A percentile compares a stretch with the other conserved stretches of the same genome.
These are phyloP conservation scores for Zygoascus tannicola DNA, from an alignment of 805 yeast genomes.

Conservation along the genomic window DNA sequence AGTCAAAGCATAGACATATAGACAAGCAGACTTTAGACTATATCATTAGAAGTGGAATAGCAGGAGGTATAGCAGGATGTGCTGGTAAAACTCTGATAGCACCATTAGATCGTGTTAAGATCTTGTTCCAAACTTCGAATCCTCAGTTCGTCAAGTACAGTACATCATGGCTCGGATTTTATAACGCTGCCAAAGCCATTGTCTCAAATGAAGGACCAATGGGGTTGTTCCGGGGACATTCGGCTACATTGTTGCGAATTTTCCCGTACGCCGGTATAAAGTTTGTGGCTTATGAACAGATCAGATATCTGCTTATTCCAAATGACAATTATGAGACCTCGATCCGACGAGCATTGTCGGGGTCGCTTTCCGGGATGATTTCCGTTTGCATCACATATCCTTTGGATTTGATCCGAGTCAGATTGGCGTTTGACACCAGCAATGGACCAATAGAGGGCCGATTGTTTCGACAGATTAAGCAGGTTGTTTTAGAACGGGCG, in stretches of 20 bases:
- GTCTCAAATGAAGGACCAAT: slow-evolving; percentile 56
- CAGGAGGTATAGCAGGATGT: slow-evolving; percentile 94
- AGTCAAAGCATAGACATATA: not conserved
- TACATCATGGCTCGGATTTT: slow-evolving; percentile 70
- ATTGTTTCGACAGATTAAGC: slow-evolving; percentile 21
- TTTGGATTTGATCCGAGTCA: slow-evolving; percentile 77
- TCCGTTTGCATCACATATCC: slow-evolving; percentile 90
- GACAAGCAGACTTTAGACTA: slow-evolving; percentile 68
- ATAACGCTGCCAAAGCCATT: slow-evolving; percentile 61
- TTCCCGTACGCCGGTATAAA: slow-evolving; percentile 97
- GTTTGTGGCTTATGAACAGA: slow-evolving; percentile 92
- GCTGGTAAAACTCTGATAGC: slow-evolving; percentile 95
- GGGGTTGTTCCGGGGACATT: slow-evolving; percentile 92
- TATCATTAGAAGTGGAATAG: slow-evolving; percentile 72
- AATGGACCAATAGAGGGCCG: slow-evolving; percentile 18
- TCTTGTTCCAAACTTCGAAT: slow-evolving; percentile 87
- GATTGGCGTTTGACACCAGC: slow-evolving; percentile 80
- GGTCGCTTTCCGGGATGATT: slow-evolving; percentile 81
- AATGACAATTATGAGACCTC: slow-evolving; percentile 67
- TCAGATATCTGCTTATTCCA: slow-evolving; percentile 72
- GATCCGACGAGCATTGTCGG: slow-evolving; percentile 70
- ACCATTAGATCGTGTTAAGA: slow-evolving; percentile 90
- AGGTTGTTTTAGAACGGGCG: slow-evolving; percentile 20
- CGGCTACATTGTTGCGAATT: slow-evolving; percentile 81
- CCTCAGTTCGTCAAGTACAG: slow-evolving; percentile 76